phyloP scores from a whole-genome alignment of 176 grass and related monocot species.

The Bolboschoenus planiculmis region DNA sequence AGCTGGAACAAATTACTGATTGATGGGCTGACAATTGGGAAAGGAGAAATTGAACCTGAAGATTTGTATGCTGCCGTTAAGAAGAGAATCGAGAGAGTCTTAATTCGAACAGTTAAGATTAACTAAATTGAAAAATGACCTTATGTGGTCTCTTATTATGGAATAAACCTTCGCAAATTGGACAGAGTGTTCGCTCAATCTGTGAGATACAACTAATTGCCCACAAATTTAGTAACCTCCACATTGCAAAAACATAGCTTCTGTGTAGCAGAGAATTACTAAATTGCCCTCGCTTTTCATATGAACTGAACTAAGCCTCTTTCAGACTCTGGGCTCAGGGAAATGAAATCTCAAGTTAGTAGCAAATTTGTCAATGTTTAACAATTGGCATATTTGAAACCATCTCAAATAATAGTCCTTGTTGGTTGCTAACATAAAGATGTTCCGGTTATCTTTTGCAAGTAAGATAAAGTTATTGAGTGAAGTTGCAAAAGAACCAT shows the following conservation, averaged over 20 bases:
- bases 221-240: not conserved
- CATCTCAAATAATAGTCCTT: not conserved
- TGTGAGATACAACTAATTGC: not conserved
- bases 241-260: not conserved
- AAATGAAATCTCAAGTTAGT: not conserved
- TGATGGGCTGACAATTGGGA: slow-evolving; percentile 71
- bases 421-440: not conserved
- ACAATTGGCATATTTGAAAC: not conserved
- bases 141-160: not conserved
- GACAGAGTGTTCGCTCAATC: not conserved
- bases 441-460: not conserved
- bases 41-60: slow-evolving; percentile 67
- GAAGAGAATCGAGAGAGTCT: slow-evolving; percentile 78
- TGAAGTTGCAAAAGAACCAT: not conserved
- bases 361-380: not conserved
- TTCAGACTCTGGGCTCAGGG: not conserved
- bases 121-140: not conserved
- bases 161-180: not conserved
- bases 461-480: not conserved
- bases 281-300: not conserved
- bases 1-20: slow-evolving; percentile 76
- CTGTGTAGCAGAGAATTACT: not conserved
- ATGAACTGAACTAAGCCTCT: not conserved
- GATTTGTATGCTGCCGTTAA: slow-evolving; percentile 67
- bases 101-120: slow-evolving; percentile 82